A percentile compares a stretch with the other conserved stretches of the same genome.
Evolutionary conservation across 2,329 filamentous ascomycete species (phyloP).

Genomic region (Penicillium psychrosexuale): DNA sequence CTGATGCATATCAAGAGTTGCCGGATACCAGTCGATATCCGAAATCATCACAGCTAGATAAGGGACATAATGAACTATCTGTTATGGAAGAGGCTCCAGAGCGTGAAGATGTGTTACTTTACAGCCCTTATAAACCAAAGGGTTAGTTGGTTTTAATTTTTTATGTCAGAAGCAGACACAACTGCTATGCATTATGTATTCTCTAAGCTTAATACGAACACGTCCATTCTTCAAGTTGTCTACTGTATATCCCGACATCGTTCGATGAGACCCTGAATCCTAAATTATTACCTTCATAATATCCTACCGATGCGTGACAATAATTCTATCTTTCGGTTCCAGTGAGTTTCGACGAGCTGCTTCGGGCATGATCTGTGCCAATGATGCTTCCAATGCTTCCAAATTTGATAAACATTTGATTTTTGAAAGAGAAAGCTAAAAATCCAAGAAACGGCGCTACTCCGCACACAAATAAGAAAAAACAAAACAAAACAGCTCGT

Average conservation of each 20-base stretch:
- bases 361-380: background rate
- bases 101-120: background rate
- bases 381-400: background rate
- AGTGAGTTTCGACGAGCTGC: background rate
- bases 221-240: too few relatives aligned
- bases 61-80: background rate
- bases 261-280: too few relatives aligned
- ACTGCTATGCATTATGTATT: background rate
- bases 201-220: too few relatives aligned
- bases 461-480: background rate
- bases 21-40: background rate
- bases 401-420: background rate
- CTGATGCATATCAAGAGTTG: background rate
- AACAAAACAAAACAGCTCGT: constrained; percentile 6
- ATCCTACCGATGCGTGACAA: too few relatives aligned
- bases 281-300: background rate
- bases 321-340: background rate
- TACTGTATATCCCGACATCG: too few relatives aligned
- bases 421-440: background rate
- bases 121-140: background rate
- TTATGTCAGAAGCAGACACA: background rate
- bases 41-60: background rate
- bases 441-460: background rate
- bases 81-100: background rate
- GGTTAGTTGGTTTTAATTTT: background rate